A percentile compares a stretch with the other conserved stretches of the same genome.
phyloP scores from a whole-genome alignment of 2,329 filamentous ascomycete genomes.

The Domatiomyces globalis region DNA sequence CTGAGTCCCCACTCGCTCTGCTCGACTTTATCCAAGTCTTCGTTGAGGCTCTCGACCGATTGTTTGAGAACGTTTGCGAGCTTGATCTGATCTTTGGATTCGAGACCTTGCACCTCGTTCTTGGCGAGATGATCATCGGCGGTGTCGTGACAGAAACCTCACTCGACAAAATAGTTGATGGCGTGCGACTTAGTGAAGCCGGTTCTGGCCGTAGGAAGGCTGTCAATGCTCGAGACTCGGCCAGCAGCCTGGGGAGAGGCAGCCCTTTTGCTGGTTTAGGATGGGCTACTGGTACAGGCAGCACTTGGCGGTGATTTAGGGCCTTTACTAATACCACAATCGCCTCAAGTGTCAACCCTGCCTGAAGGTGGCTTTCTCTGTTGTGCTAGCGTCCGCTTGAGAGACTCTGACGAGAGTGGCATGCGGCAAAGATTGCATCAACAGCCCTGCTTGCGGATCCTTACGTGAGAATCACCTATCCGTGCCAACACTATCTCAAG shows the following conservation, averaged over 20 bases:
- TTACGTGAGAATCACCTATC: not conserved
- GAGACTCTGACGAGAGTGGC: no score
- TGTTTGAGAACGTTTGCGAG: conserved; percentile 98
- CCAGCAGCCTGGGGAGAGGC: conserved; percentile 12
- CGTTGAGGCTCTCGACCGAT: conserved; percentile 81
- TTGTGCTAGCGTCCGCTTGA: not conserved
- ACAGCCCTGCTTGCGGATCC: no score
- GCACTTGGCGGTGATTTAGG: conserved; percentile 14
- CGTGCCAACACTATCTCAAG: not conserved
- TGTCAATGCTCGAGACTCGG: conserved; percentile 28
- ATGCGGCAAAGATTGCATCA: no score
- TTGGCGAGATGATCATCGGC: conserved; percentile 20
- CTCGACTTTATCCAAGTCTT: conserved; percentile 98
- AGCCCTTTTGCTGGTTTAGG: conserved; percentile 15
- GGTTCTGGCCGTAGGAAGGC: conserved; percentile 30
- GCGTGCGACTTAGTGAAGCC: conserved; percentile 53
- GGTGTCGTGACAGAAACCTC: conserved; percentile 27
- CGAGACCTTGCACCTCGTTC: conserved; percentile 71
- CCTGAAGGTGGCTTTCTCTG: not conserved
- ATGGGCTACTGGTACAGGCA: conserved; percentile 16
- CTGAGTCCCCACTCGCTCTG: conserved; percentile 85
- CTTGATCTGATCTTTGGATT: conserved; percentile 98
- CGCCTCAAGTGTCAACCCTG: not conserved
- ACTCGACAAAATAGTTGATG: conserved; percentile 57
- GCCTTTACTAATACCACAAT: not conserved